Conservation (phyloP, 352 stramenopile species). For the Peronospora farinosa region DNA sequence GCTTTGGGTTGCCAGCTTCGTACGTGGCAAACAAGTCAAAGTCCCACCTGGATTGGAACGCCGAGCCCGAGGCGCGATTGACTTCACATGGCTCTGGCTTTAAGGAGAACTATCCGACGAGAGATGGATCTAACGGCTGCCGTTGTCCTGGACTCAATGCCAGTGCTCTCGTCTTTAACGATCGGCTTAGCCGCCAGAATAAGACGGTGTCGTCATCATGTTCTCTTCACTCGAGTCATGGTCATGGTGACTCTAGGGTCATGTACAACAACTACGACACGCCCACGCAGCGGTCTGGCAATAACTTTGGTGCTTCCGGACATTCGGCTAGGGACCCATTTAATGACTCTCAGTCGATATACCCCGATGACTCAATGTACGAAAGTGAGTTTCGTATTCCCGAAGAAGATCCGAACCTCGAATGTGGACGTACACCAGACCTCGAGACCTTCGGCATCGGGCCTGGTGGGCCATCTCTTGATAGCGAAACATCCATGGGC, state of each 20-base stretch:
- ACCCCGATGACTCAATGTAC: slow-evolving; percentile 35
- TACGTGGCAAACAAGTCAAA: slow-evolving; percentile 51
- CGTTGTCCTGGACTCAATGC: slow-evolving; percentile 50
- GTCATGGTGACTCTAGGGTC: slow-evolving; percentile 19
- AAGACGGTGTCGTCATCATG: slow-evolving; percentile 63
- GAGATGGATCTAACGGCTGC: slow-evolving; percentile 32
- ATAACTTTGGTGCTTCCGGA: slow-evolving; percentile 14
- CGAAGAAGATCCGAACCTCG: slow-evolving; percentile 36
- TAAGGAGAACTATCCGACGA: slow-evolving; percentile 43
- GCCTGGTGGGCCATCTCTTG: slow-evolving; percentile 34
- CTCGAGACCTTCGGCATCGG: slow-evolving; percentile 40
- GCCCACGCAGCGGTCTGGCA: slow-evolving; percentile 28
- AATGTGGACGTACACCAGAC: slow-evolving; percentile 39
- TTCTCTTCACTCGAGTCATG: slow-evolving; percentile 37
- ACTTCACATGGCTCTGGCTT: slow-evolving; percentile 24
- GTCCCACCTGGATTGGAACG: slow-evolving; percentile 55
- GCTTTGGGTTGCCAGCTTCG: slow-evolving; percentile 38
- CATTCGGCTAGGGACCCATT: slow-evolving; percentile 19
- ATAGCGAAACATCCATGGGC: slow-evolving; percentile 53
- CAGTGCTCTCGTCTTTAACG: slow-evolving; percentile 60
- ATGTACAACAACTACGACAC: slow-evolving; percentile 38
- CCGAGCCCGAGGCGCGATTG: slow-evolving; percentile 32
- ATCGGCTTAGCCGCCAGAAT: slow-evolving; percentile 43
- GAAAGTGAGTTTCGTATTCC: slow-evolving; percentile 26
- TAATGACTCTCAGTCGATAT: slow-evolving; percentile 27